Base-by-base conservation (phyloP, 306 rosid species). In the Cicer arietinum region DNA sequence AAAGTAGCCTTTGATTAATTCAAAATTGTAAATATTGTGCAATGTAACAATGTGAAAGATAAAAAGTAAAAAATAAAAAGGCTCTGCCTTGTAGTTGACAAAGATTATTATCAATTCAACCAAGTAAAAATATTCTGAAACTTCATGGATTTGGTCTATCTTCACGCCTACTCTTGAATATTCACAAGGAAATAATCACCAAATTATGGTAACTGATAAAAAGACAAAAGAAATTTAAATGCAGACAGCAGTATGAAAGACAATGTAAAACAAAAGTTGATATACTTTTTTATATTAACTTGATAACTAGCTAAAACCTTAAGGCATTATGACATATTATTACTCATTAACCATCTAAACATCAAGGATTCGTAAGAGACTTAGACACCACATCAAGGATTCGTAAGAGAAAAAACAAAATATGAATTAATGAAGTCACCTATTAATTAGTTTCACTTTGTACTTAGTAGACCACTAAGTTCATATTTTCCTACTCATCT, bases 111-210 rank as follows among this genome's bases (percentile, higher is more conserved):
- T 66, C 41, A 52, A 7, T 25, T 52, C 14, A 69, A 53, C 41
- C 25, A 17, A 51, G 22, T 39, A 62, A 54, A 69, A 10, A 69
- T 45, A 4, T 5, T 62, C 71, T 46, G n/a, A 8, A 71, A 43
- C 62, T 35, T 53, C 30, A 14, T 65, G n/a, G 66, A 47, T 50
- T 64, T 79, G 43, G 44, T 75, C 65, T 61, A 58, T 56, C 30
- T 81, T 41, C 22, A 35, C 25, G 37, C 60, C 4, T 61, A 42
- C 51, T 4, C 51, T 14, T 16, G 67, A 71, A 71, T 53, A 81
- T 81, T 37, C 75, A 40, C 50, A 64, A 11, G 41, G 20, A 50
- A n/a, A n/a, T n/a, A 72, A 17, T 40, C 25, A 10, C 13, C 30
- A 58, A 81, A 53, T 35, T 22, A 12, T 20, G 22, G 70, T 51